phyloP scores from a whole-genome alignment of 1,139 yeast species.

The Neolecta irregularis region DNA sequence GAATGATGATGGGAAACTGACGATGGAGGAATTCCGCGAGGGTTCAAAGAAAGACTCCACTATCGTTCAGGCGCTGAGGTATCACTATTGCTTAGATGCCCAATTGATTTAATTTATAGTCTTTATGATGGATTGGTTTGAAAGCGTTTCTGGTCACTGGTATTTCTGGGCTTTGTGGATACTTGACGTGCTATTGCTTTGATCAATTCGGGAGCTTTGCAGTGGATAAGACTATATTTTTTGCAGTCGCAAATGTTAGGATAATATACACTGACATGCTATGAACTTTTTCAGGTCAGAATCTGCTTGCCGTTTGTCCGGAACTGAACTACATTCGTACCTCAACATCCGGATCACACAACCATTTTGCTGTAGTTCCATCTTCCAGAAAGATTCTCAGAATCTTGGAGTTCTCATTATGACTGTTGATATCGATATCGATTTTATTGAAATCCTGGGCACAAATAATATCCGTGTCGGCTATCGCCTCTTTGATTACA shows the following conservation, averaged over 20 bases:
- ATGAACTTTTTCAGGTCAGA: no score
- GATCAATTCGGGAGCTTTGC: not conserved
- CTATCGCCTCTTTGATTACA: slow-evolving; percentile 59
- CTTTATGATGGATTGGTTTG: slow-evolving; percentile 26
- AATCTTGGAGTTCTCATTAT: no score
- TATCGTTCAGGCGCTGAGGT: slow-evolving; percentile 60
- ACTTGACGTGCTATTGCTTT: not conserved
- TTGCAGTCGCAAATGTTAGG: no score
- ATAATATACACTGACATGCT: no score
- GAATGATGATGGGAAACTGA: slow-evolving; percentile 50
- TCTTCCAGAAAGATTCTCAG: no score
- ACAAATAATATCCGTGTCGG: slow-evolving; percentile 83
- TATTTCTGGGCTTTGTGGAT: not conserved
- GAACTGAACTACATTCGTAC: no score
- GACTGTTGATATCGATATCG: no score
- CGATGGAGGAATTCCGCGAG: slow-evolving; percentile 66
- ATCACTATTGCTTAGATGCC: slow-evolving; percentile 51
- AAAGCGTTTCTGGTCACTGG: not conserved
- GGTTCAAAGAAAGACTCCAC: slow-evolving; percentile 71
- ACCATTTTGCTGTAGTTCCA: no score
- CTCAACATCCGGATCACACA: no score
- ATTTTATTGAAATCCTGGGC: no score
- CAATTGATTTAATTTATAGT: slow-evolving; percentile 11
- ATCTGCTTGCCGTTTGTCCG: no score
- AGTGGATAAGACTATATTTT: no score